These are phyloP conservation scores for Gaertneriomyces semiglobifer DNA, from an alignment of 192 early-diverging fungal species.

Conservation along the genomic window DNA sequence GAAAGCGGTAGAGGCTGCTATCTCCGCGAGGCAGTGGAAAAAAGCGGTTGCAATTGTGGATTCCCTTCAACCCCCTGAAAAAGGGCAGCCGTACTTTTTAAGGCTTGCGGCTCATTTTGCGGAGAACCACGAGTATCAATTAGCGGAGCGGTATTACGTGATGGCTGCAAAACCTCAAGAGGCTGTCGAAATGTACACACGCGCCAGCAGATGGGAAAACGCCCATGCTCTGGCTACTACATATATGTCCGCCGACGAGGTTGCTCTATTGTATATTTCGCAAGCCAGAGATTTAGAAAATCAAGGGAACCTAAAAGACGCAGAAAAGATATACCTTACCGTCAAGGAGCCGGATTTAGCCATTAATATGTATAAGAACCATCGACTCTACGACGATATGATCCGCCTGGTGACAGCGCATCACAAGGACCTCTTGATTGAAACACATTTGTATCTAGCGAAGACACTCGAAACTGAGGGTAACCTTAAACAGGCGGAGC, in stretches of 20 bases:
- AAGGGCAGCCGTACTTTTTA: constrained; percentile 46
- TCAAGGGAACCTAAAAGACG: constrained; percentile 58
- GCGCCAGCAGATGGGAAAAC: constrained; percentile 58
- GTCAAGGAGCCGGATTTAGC: constrained; percentile 62
- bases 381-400: constrained; percentile 67
- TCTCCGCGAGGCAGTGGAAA: constrained; percentile 60
- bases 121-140: constrained; percentile 35
- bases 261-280: constrained; percentile 54
- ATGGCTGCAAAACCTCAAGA: constrained; percentile 53
- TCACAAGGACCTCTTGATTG: constrained; percentile 59
- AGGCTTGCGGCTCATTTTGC: constrained; percentile 56
- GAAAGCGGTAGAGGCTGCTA: constrained; percentile 57
- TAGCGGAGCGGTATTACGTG: constrained; percentile 62
- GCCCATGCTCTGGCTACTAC: constrained; percentile 57
- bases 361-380: constrained; percentile 70
- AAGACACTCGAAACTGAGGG: constrained; percentile 62
- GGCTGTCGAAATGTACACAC: constrained; percentile 65
- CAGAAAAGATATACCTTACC: constrained; percentile 61
- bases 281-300: constrained; percentile 62
- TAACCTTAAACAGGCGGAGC: constrained; percentile 59
- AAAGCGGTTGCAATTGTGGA: constrained; percentile 61
- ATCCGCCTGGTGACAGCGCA: constrained; percentile 57
- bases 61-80: constrained; percentile 51
- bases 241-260: constrained; percentile 59
- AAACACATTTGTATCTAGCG: constrained; percentile 60